A percentile compares a stretch with the other conserved stretches of the same genome.
phyloP scores from a whole-genome alignment of 495 filamentous ascomycete species.

The Hyaloscypha bicolor region DNA sequence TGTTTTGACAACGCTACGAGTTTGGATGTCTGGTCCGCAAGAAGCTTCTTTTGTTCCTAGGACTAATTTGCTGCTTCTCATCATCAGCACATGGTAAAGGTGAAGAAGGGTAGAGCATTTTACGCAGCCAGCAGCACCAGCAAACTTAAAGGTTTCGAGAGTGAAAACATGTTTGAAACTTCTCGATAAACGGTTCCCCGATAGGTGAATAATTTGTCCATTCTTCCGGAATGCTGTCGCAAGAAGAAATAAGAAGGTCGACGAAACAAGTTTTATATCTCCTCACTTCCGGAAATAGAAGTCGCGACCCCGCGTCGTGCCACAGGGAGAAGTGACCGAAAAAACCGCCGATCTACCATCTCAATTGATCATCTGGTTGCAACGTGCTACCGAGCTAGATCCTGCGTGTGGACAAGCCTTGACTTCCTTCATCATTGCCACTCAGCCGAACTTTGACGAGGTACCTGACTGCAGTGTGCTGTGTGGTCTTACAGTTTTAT shows the following conservation, averaged over 20 bases:
- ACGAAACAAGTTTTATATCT: background rate
- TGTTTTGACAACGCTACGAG: background rate
- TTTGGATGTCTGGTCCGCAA: background rate
- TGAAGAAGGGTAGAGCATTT: background rate
- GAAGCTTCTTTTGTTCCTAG: background rate
- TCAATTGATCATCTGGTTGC: background rate
- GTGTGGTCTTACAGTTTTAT: constrained; percentile 13
- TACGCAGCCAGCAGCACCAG: background rate
- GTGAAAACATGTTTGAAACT: constrained; percentile 1
- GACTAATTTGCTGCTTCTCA: background rate
- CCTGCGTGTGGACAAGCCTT: background rate
- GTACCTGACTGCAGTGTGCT: background rate
- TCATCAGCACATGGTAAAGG: background rate
- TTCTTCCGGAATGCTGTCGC: background rate
- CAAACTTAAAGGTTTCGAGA: background rate
- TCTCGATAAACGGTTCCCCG: background rate
- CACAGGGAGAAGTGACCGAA: background rate
- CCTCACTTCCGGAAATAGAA: background rate
- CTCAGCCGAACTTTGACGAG: background rate
- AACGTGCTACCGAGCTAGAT: background rate
- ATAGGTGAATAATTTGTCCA: background rate
- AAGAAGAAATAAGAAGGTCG: background rate
- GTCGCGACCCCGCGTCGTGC: background rate
- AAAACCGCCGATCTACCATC: background rate
- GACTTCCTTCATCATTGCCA: background rate